Base-by-base conservation (phyloP, 106 monocot genomes). In the Dendrobium chrysotoxum region DNA sequence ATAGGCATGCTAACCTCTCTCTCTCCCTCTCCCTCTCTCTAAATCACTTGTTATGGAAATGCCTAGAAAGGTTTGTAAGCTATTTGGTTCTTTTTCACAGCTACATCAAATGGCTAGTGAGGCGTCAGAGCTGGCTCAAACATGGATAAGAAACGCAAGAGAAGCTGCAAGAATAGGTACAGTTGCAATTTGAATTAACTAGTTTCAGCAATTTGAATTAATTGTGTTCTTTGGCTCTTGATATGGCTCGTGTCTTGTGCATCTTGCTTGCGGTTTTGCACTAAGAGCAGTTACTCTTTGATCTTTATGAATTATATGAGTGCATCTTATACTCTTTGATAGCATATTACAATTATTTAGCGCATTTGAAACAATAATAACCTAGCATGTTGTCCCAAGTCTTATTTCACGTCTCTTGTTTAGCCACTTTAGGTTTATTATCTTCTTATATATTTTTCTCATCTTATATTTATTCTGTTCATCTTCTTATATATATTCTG, bases 101-200 rank as follows among this genome's bases (percentile, higher is more conserved):
- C 77, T 95, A 45, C 79, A 81, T 7, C 70, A 90, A 78, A 81
- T 84, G 82, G 90, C 82, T 40, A 85, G 44, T 78, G 86, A 53
- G 79, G 95, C 92, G 68, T 85, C 88, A 81, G 92, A 92, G 68
- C 45, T 87, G 66, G 90, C 92, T 74, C 87, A 79, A 26, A 78
- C 81, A 61, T 92, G 84, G 83, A 89, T 95, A 70, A 84, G 76
- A 46, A 82, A 71, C 50, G 90, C 88, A 41, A 88, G 86, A 83
- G 92, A 92, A 84, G 80, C 77, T 74, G 18, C 85, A 79, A 80
- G 85, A 82, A 79, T 72, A 9, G 92, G 95, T 95, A 90, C 38
- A 73, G 30, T 44, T 76, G 21, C 65, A 25, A 28, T 45, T 75
- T 20, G 72, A 72, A 39, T 72, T 35, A 35, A 35, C 35, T 35